Base-by-base conservation (phyloP, 1,284 basidiomycete genomes). In the Lentinus polychrous region DNA sequence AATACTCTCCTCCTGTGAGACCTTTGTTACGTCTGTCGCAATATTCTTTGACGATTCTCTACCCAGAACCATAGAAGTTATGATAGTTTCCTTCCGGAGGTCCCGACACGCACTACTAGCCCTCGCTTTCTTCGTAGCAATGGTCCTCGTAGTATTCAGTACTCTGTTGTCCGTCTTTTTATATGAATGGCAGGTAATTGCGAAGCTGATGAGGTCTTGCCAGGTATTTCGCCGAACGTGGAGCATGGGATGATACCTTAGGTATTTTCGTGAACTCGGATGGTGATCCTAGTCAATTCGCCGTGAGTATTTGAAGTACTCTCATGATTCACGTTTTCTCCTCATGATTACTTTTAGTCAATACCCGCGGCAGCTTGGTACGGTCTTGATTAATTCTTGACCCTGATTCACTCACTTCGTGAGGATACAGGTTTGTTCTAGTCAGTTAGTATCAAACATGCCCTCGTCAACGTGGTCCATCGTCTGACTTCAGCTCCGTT, bases 81-180 rank as follows among this genome's bases (percentile, higher is more conserved):
- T 94, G 91, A 91, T 86, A 62, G 76, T 94, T 32, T 84, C 89
- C n/a, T 83, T 93, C 36, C 76, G 84, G 46, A 73, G 88, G 51
- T 92, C 89, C 0, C 85, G 90, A 60, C 88, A 94, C 57, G 91
- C 91, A 0, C 73, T 94, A 0, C 74, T 91, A 7, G 91, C 91
- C 0, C 79, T 94, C 34, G 79, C 80, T 2, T 94, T 94, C 66
- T 94, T 94, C 66, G 86, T 94, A n/a, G 65, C 83, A 45, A 91
- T 91, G 79, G 80, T 91, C 0, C 71, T 94, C 33, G 81, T 90
- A 2, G 80, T 94, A 12, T 94, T 91, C 64, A 91, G 88, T 50
- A 94, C 90, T 0, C 70, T 94, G 12, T 64, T 94, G 85, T 87
- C 55, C 51, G 83, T 23, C 46, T 18, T 33, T 2, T 37, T 46